phyloP scores from a whole-genome alignment of 768 basidiomycete genomes.

The Boletus eberwhitei region DNA sequence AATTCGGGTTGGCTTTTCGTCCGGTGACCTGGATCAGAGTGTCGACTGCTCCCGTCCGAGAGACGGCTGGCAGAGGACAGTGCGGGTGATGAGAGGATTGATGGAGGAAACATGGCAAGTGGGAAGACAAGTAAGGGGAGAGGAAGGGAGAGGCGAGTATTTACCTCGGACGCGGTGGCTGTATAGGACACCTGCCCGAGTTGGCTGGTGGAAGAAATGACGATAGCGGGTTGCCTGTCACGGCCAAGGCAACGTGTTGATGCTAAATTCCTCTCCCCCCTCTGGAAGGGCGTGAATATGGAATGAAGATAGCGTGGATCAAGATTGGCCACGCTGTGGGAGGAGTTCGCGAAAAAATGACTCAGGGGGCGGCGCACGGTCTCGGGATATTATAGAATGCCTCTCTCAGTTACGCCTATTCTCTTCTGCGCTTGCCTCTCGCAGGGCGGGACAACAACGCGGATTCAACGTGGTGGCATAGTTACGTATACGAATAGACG shows the following conservation, averaged over 20 bases:
- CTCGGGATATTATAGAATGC: conserved; percentile 15
- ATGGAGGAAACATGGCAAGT: conserved; percentile 27
- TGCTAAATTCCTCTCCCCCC: conserved; percentile 17
- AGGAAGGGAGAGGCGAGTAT: conserved; percentile 20
- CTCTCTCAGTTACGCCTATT: background rate
- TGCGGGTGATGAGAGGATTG: conserved; percentile 32
- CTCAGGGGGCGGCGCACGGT: conserved; percentile 17
- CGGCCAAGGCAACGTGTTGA: conserved; percentile 35
- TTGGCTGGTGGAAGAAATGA: conserved; percentile 27
- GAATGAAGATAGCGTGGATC: conserved; percentile 30
- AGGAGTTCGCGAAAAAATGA: conserved; percentile 8
- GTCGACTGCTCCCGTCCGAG: conserved; percentile 36
- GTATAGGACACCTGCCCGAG: conserved; percentile 30
- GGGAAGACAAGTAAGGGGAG: conserved; percentile 12
- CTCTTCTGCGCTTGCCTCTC: background rate
- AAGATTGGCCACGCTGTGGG: conserved; percentile 26
- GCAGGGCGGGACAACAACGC: conserved; percentile 13
- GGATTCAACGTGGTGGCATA: conserved; percentile 23
- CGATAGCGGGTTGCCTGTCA: conserved; percentile 31
- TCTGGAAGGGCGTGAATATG: conserved; percentile 27
- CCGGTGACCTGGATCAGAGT: conserved; percentile 34
- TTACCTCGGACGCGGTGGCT: conserved; percentile 34
- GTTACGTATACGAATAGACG: conserved; percentile 23
- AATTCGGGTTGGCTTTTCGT: conserved; percentile 52
- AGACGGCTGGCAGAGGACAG: conserved; percentile 36